Evolutionary conservation across 2,329 filamentous ascomycete species (phyloP).

Genomic region (Botrytis paeoniae): DNA sequence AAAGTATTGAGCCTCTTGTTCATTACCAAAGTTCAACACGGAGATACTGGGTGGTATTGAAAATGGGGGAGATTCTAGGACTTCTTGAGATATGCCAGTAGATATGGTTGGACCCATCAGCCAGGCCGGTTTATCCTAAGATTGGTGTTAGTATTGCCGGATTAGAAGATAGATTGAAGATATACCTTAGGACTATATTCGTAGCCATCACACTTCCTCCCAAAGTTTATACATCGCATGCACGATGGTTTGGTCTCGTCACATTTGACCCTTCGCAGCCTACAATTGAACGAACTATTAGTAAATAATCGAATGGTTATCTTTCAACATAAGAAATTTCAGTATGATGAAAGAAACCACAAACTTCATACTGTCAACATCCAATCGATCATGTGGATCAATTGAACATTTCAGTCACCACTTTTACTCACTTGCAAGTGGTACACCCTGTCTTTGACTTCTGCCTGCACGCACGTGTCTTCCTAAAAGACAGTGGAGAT

Average conservation of each 20-base stretch:
- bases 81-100: conserved; percentile 14
- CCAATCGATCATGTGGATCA: not conserved
- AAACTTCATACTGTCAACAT: conserved; percentile 1
- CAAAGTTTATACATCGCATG: conserved; percentile 18
- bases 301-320: not conserved
- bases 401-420: not conserved
- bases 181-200: conserved; percentile 19
- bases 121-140: conserved; percentile 20
- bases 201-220: conserved; percentile 20
- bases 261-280: conserved; percentile 20
- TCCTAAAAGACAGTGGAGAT: conserved; percentile 8
- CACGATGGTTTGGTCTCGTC: conserved; percentile 22
- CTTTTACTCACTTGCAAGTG: conserved; percentile 20
- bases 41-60: conserved; percentile 6
- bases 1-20: conserved; percentile 29
- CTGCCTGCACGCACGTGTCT: conserved; percentile 34
- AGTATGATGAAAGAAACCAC: conserved; percentile 20
- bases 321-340: conserved; percentile 11
- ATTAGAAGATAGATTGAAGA: not conserved
- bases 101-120: conserved; percentile 16
- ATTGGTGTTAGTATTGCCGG: not conserved
- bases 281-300: not conserved
- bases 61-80: not conserved
- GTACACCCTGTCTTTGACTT: conserved; percentile 22
- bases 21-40: conserved; percentile 22